Conservation (phyloP, 495 filamentous ascomycete species). For the Parmelia sp. region DNA sequence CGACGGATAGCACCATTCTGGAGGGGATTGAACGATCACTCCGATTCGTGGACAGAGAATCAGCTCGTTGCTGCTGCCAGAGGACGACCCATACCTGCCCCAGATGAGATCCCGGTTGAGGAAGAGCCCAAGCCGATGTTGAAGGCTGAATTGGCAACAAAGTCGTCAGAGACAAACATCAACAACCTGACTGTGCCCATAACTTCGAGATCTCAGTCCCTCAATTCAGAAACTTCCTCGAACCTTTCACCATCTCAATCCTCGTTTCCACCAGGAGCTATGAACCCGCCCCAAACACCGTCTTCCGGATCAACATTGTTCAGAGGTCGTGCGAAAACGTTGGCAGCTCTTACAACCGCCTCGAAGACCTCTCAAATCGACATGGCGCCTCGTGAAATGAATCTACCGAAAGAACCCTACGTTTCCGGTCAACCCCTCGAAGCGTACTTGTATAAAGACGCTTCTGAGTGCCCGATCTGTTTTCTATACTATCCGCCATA, state of each 20-base stretch:
- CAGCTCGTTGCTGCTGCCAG: conserved; percentile 88
- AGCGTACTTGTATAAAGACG: conserved; percentile 86
- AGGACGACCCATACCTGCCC: conserved; percentile 73
- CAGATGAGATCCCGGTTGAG: conserved; percentile 73
- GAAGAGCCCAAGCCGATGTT: conserved; percentile 44
- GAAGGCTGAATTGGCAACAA: conserved; percentile 39
- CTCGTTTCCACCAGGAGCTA: conserved; percentile 44
- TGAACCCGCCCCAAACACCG: conserved; percentile 44
- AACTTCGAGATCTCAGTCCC: conserved; percentile 64
- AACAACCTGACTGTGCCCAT: conserved; percentile 72
- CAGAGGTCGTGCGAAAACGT: conserved; percentile 68
- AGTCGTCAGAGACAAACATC: conserved; percentile 42
- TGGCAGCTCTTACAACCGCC: conserved; percentile 70
- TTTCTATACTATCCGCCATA: conserved; percentile 94
- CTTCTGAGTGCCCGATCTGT: conserved; percentile 89
- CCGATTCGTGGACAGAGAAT: conserved; percentile 83
- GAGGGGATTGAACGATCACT: conserved; percentile 85
- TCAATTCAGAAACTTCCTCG: conserved; percentile 58
- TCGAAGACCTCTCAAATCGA: conserved; percentile 66
- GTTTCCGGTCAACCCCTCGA: conserved; percentile 90
- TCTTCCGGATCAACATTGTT: conserved; percentile 60
- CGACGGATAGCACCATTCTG: conserved; percentile 90
- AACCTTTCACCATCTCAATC: conserved; percentile 40
- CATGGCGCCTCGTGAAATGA: conserved; percentile 66
- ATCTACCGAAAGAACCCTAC: conserved; percentile 73